Conservation (phyloP, 179 eudicot genomes). For the Kewa caespitosa region DNA sequence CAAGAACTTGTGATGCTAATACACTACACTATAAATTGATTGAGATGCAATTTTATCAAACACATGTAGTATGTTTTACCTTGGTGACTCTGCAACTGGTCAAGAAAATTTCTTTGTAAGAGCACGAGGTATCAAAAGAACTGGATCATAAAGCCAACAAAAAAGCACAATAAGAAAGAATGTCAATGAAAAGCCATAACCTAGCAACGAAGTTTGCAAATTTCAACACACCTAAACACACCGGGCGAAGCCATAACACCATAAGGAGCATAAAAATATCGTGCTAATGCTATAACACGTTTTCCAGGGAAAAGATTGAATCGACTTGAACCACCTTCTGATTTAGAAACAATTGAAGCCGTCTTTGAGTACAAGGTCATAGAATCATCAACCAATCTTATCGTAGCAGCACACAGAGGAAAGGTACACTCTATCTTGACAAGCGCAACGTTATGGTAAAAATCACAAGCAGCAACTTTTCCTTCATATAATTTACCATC, state of each 20-base stretch:
- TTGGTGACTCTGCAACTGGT: constrained; percentile 16
- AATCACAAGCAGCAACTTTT: not conserved
- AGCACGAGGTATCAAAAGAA: not conserved
- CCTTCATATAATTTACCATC: constrained; percentile 10
- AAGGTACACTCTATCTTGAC: not conserved
- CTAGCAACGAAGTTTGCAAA: not conserved
- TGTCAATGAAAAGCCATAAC: not conserved
- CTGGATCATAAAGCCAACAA: not conserved
- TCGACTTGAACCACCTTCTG: not conserved
- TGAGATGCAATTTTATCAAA: too few relatives aligned
- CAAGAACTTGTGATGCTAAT: not conserved
- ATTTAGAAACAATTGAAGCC: not conserved
- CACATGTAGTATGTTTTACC: too few relatives aligned
- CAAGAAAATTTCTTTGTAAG: constrained; percentile 8
- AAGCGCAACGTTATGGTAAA: constrained; percentile 10
- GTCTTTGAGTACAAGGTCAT: not conserved
- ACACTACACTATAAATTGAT: not conserved
- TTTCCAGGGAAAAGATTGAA: constrained; percentile 5
- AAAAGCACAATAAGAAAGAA: not conserved
- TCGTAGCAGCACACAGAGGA: not conserved
- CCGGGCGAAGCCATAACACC: constrained; percentile 22
- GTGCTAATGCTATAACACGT: constrained; percentile 5
- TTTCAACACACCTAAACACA: constrained; percentile 8
- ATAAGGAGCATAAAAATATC: not conserved
- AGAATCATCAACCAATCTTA: constrained; percentile 5